A percentile compares a stretch with the other conserved stretches of the same genome.
phyloP scores from a whole-genome alignment of 306 rosid genomes.

The Pueraria montana region DNA sequence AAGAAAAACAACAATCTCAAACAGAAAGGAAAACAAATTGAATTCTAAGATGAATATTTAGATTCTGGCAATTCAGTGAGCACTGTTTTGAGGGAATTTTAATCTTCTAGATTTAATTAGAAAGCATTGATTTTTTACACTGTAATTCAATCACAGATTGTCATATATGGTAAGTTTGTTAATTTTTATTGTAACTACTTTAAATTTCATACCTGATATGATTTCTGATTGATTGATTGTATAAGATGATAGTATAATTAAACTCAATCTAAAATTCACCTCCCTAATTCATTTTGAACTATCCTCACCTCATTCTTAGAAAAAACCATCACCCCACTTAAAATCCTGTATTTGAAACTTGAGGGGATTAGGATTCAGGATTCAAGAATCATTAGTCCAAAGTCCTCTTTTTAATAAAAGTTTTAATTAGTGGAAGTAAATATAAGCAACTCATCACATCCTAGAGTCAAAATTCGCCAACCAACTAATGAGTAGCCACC shows the following conservation, averaged over 20 bases:
- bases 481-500: slow-evolving; percentile 8
- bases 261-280: slow-evolving; percentile 16
- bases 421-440: not conserved
- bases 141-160: not conserved
- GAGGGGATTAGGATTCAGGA: not conserved
- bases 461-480: slow-evolving; percentile 37
- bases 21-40: slow-evolving; percentile 18
- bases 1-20: slow-evolving; percentile 8
- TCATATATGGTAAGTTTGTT: not conserved
- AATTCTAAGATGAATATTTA: not conserved
- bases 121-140: not conserved
- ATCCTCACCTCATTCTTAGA: not conserved
- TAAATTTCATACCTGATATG: not conserved
- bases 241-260: not conserved
- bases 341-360: slow-evolving; percentile 23
- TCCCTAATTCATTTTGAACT: not conserved
- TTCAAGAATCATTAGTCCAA: slow-evolving; percentile 6
- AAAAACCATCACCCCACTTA: not conserved
- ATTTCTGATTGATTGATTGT: not conserved
- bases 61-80: not conserved
- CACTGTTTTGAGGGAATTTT: not conserved
- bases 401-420: not conserved
- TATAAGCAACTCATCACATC: slow-evolving; percentile 17
- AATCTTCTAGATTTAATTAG: slow-evolving; percentile 2
- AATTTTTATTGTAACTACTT: not conserved